Base-by-base conservation (phyloP, 139 green algal species). In the Pleodorina starrii region DNA sequence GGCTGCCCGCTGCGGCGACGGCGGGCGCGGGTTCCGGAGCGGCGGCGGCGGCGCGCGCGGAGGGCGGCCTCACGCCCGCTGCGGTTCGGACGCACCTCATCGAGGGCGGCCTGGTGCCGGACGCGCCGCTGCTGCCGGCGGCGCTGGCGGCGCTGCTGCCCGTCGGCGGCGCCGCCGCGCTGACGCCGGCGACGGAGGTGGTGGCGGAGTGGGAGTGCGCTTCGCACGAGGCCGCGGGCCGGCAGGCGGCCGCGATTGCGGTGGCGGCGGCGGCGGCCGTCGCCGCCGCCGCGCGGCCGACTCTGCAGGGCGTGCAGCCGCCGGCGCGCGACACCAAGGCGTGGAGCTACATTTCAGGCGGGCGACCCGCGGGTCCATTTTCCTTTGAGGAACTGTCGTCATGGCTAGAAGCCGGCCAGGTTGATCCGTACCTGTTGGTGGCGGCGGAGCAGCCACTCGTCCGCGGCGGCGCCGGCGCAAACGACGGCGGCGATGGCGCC, bases 131-230 rank as follows among this genome's bases (percentile, higher is more conserved):
- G 71, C 25, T 82, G 69, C 36, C 48, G 25, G 48, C 46, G n/a
- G 63, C 63, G 3, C 38, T 87, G 46, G 25, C 32, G 44, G 12
- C 17, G 25, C 48, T 82, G 36, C 29, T 48, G 5, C n/a, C n/a
- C n/a, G 43, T 1, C 40, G 40, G 35, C 35, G 16, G 11, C 60
- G 19, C 4, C 10, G 9, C 2, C 66, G 17, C 50, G 27, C 4
- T 50, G n/a, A 29, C 5, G 6, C 23, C 35, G 11, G 66, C 66
- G 14, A 88, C 83, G 23, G 84, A 81, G 68, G 84, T 89, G 25
- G 69, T 89, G 69, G 68, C 59, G 36, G 84, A 81, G 44, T 82
- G 84, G 69, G 69, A 89, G 84, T 27, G 14, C 25, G 68, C 84
- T 23, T 2, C 46, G 12, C 69, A 82, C 12, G 84, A 83, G 27